Evolutionary conservation across 2,329 filamentous ascomycete species (phyloP), one percentile per base, ranked within the genome.

Genomic region (Thielaviopsis ethacetica): DNA sequence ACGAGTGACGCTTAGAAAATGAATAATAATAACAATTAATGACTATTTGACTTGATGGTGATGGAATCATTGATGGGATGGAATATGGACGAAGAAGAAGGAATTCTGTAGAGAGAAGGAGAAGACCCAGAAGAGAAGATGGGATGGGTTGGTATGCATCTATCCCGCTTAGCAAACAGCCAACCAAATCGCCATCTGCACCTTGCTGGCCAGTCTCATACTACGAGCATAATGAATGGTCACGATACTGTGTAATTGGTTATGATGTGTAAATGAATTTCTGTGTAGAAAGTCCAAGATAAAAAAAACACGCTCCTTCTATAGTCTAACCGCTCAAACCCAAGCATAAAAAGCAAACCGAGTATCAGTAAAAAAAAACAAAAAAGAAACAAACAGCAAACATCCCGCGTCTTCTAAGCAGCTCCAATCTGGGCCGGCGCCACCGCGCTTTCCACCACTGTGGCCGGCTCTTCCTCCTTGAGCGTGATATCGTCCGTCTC

Each of bases 401-500:
- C 13, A 38, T 22, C 17, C n/a, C 27, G 24, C 19, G 52, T 21
- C 26, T 41, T 55, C 53, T 56, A 56, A 5, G 47, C 51, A 17
- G 19, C 30, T 13, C 52, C 26, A 30, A 30, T 26, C 19, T 53
- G 19, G 12, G 54, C 52, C 19, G 55, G 52, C 41, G 34, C 52
- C 5, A 52, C 52, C 17, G 52, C 59, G 22, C 56, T 61, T 22
- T 61, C 58, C 17, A 61, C 59, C 30, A 52, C 52, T 0, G 51
- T 49, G 21, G 54, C 26, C 3, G 57, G 54, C 47, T 59, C 50
- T 27, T 60, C 58, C 17, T 62, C 63, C 22, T 62, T 56, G 5
- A 63, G 50, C 10, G 62, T 62, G 22, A 61, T 59, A 22, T 63
- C 63, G 22, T 65, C 62, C 7, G 59, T 59, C 24, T 61, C 49